Percentiles rank a stretch among this genome's conserved stretches.
Conservation (phyloP, 2,329 filamentous ascomycete species). For the Tolypocladium ophioglossoides region DNA sequence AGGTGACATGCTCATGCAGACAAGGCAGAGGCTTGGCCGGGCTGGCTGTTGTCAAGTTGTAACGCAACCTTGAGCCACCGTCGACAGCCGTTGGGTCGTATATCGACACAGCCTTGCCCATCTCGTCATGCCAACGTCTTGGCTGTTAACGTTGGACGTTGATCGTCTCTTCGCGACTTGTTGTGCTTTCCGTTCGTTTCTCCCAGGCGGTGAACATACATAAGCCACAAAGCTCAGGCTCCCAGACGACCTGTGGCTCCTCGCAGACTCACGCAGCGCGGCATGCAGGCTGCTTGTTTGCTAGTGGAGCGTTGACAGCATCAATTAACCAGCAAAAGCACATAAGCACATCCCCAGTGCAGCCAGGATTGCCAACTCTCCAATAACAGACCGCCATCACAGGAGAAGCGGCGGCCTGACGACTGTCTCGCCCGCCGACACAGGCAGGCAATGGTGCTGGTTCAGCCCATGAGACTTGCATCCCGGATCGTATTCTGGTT, state of each 20-base stretch:
- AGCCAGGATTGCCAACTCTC: not conserved
- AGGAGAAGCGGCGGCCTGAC: not conserved
- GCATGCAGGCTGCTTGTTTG: not conserved
- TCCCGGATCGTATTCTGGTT: not conserved
- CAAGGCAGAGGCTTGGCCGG: not conserved
- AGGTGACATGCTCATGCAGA: not conserved
- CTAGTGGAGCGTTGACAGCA: not conserved
- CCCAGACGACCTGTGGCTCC: not conserved
- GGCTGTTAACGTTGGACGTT: too few relatives aligned
- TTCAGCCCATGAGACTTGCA: not conserved
- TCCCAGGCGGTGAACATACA: not conserved
- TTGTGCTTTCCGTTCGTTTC: not conserved
- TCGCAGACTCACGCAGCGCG: not conserved
- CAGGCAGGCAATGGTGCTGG: not conserved
- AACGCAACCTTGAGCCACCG: not conserved
- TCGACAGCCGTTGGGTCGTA: not conserved
- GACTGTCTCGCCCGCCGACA: not conserved
- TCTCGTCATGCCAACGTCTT: not conserved
- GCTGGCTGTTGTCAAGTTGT: not conserved
- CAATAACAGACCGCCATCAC: not conserved
- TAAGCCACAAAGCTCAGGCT: not conserved
- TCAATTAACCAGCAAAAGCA: not conserved
- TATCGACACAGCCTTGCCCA: not conserved
- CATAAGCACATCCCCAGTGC: not conserved
- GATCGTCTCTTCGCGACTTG: not conserved